Evolutionary conservation across 148 eudicot genomes (phyloP).

Genomic region (Agrostemma githago): DNA sequence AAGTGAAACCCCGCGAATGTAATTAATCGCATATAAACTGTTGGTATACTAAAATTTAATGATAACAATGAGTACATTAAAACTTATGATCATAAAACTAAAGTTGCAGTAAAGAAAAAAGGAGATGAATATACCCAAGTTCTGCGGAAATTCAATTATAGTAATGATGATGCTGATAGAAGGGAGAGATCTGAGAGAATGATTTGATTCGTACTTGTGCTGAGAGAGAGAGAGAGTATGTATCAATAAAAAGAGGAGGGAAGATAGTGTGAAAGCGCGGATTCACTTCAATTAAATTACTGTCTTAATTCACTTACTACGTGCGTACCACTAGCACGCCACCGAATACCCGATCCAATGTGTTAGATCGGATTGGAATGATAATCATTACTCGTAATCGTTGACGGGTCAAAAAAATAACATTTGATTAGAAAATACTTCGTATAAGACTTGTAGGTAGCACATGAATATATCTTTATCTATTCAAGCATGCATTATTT

Average conservation of each 20-base stretch:
- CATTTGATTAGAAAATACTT: too few species aligned
- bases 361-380: too few species aligned
- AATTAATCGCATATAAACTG: neutral
- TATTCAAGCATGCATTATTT: too few species aligned
- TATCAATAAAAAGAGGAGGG: slow-evolving; percentile 7
- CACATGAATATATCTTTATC: too few species aligned
- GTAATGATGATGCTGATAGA: neutral
- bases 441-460: too few species aligned
- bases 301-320: neutral
- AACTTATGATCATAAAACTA: neutral
- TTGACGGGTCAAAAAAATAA: too few species aligned
- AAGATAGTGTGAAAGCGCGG: slow-evolving; percentile 7
- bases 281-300: neutral
- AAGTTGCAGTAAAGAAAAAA: neutral
- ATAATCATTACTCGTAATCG: too few species aligned
- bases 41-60: neutral
- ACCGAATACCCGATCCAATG: too few species aligned
- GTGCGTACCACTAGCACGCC: too few species aligned
- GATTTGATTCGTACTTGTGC: neutral
- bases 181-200: neutral
- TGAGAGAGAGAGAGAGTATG: neutral
- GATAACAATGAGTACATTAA: neutral
- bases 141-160: neutral
- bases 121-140: neutral
- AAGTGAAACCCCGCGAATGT: neutral